Base-by-base conservation (phyloP, 1,284 basidiomycete genomes). In the Sanghuangporus sanghuang region DNA sequence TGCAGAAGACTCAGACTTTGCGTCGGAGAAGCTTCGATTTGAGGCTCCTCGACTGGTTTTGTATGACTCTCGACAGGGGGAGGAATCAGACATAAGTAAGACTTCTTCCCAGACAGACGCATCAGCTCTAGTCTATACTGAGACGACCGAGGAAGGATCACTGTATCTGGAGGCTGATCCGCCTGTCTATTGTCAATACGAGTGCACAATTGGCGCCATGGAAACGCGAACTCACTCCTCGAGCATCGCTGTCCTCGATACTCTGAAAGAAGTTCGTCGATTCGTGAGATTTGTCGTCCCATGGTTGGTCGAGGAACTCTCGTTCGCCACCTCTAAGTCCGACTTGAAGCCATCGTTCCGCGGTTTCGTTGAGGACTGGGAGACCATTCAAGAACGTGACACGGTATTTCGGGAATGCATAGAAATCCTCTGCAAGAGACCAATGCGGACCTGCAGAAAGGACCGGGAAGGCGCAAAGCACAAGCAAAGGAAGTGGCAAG, bases 361-460 rank as follows among this genome's bases (percentile, higher is more conserved):
- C 93, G 11, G 92, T 93, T 49, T 85, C 78, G 69, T 87, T 86
- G 7, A 82, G 74, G 63, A 95, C 75, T n/a, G 93, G 92, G 16
- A 87, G 82, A 64, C 85, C 83, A 71, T 92, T 92, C 69, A 95
- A 83, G 74, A 92, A 95, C 53, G 86, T 78, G 67, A 95, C 86
- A 58, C 86, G 82, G 74, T 87, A 93, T 74, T 95, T 95, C 61
- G 93, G 93, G 72, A 89, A 93, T 0, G 92, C 88, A 72, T 87
- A 85, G 14, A 87, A 79, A 71, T 96, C 93, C 68, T 93, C 87
- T 39, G 90, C 89, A 42, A 90, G 80, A 0, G 88, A 85, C 70
- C 89, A 84, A 57, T 88, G 76, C 14, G 85, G 67, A 50, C 84
- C 80, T 2, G 85, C 79, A 2, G 71, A 61, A 48, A 72, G 70